Percentiles rank a stretch among this genome's conserved stretches.
These are phyloP conservation scores for Lentinula aciculospora DNA, from an alignment of 768 basidiomycete species.

Conservation along the genomic window DNA sequence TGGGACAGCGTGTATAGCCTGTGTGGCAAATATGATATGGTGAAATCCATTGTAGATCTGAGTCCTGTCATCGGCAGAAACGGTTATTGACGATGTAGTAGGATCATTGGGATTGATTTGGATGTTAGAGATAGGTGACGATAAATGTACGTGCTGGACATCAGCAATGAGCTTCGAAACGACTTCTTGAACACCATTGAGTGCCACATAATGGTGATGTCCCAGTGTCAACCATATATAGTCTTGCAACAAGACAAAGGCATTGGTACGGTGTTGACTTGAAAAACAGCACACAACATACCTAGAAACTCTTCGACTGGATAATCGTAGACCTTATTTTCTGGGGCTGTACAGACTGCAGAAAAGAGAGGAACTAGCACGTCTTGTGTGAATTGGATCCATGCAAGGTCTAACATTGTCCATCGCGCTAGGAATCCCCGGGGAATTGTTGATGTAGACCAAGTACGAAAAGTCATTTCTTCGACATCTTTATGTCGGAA, in stretches of 20 bases:
- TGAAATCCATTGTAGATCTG: slow-evolving; percentile 44
- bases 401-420: slow-evolving; percentile 42
- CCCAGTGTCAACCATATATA: slow-evolving; percentile 67
- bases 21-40: slow-evolving; percentile 69
- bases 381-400: slow-evolving; percentile 46
- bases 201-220: slow-evolving; percentile 63
- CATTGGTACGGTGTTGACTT: neutral
- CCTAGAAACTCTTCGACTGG: slow-evolving; percentile 65
- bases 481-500: slow-evolving; percentile 22
- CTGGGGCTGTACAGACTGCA: slow-evolving; percentile 64
- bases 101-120: slow-evolving; percentile 28
- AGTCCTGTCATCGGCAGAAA: slow-evolving; percentile 21
- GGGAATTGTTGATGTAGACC: slow-evolving; percentile 39
- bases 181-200: slow-evolving; percentile 53
- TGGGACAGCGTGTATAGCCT: slow-evolving; percentile 57
- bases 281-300: slow-evolving; percentile 20
- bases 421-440: slow-evolving; percentile 30
- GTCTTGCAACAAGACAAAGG: slow-evolving; percentile 30
- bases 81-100: slow-evolving; percentile 32
- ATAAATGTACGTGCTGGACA: slow-evolving; percentile 49
- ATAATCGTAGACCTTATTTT: slow-evolving; percentile 46
- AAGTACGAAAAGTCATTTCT: slow-evolving; percentile 41
- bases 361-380: slow-evolving; percentile 65
- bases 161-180: slow-evolving; percentile 41
- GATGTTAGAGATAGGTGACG: slow-evolving; percentile 44